These are phyloP conservation scores for Prunus yedoensis DNA, from an alignment of 331 rosid genomes.

Conservation along the genomic window DNA sequence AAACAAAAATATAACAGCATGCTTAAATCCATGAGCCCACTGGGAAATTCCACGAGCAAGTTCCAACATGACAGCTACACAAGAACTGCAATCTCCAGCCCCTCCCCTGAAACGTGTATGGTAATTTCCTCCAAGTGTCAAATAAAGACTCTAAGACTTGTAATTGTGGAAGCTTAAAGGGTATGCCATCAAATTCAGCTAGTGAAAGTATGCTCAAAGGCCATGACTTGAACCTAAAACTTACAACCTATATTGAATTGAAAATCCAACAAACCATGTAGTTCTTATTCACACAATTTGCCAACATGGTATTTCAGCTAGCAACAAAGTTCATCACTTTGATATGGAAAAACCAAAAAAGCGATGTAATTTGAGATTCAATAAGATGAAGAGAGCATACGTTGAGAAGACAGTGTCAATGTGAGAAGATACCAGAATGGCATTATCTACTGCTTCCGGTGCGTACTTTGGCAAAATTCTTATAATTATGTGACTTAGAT, in stretches of 20 bases:
- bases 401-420: slow-evolving; percentile 88
- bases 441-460: slow-evolving; percentile 62
- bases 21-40: slow-evolving; percentile 95
- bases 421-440: slow-evolving; percentile 94
- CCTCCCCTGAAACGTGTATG: slow-evolving; percentile 73
- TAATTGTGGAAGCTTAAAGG: neutral
- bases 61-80: slow-evolving; percentile 90
- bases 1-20: slow-evolving; percentile 78
- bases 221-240: neutral
- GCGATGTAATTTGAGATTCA: slow-evolving; percentile 15
- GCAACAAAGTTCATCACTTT: neutral
- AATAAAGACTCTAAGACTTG: neutral
- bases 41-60: slow-evolving; percentile 97
- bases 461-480: slow-evolving; percentile 79
- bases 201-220: neutral
- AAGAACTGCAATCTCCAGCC: slow-evolving; percentile 98
- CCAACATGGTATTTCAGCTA: neutral
- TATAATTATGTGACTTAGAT: slow-evolving; percentile 63
- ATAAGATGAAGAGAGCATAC: slow-evolving; percentile 57
- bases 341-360: neutral
- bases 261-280: neutral
- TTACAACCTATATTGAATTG: neutral
- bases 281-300: neutral
- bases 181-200: slow-evolving; percentile 10
- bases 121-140: neutral